Evolutionary conservation across 2,329 filamentous ascomycete species (phyloP).

Genomic region (Paracorniculantispora psalliotae): DNA sequence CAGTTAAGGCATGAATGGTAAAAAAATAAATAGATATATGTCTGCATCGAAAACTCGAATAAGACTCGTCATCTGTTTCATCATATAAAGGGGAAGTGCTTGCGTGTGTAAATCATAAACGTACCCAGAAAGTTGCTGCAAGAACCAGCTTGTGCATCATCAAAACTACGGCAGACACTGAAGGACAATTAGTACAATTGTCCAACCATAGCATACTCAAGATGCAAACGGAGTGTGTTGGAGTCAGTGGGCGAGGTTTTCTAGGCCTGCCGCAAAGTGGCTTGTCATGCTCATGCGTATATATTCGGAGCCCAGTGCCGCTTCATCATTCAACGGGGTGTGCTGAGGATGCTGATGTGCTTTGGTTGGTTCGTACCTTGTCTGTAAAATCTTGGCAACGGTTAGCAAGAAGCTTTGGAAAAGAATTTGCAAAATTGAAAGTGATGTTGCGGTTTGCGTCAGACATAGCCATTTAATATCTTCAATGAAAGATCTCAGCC

Average conservation of each 20-base stretch:
- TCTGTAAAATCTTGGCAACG: conserved; percentile 16
- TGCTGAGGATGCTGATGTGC: neutral
- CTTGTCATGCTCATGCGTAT: conserved; percentile 69
- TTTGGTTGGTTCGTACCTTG: conserved; percentile 20
- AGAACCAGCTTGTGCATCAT: neutral
- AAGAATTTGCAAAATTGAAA: conserved; percentile 12
- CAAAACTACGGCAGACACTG: conserved; percentile 1
- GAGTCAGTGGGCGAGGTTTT: conserved; percentile 98
- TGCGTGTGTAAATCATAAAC: neutral
- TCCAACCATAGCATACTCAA: neutral
- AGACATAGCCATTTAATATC: conserved; percentile 85
- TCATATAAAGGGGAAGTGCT: conserved; percentile 30
- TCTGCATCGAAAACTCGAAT: conserved; percentile 69
- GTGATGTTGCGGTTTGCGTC: conserved; percentile 40
- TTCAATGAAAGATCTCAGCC: conserved; percentile 73
- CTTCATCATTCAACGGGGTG: conserved; percentile 63
- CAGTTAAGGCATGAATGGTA: conserved; percentile 70
- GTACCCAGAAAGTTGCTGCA: neutral
- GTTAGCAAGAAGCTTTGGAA: conserved; percentile 28
- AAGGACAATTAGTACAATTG: neutral
- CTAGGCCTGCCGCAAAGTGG: conserved; percentile 97
- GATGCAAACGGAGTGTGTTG: neutral
- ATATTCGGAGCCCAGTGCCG: conserved; percentile 94
- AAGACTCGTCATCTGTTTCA: conserved; percentile 71
- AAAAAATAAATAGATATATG: conserved; percentile 52